phyloP scores from a whole-genome alignment of 495 filamentous ascomycete genomes.

The Tuber microsphaerosporum region DNA sequence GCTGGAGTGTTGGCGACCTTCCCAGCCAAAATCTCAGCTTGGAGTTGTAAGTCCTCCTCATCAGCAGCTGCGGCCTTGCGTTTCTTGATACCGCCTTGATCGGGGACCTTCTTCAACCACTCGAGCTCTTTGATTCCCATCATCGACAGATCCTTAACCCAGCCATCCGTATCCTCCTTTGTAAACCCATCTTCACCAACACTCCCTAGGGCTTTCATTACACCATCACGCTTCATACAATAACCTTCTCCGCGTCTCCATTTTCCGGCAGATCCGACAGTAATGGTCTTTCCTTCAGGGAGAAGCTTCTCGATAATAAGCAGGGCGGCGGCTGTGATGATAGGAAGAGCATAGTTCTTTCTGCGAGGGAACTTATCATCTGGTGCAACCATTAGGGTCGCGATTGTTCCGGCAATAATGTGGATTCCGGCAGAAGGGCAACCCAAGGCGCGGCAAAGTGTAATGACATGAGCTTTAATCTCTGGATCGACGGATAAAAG shows the following conservation, averaged over 20 bases:
- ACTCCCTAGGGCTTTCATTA: constrained; percentile 27
- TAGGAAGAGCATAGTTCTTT: constrained; percentile 15
- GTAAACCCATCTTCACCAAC: constrained; percentile 31
- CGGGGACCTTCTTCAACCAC: constrained; percentile 26
- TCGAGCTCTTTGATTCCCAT: constrained; percentile 26
- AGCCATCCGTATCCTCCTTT: constrained; percentile 34
- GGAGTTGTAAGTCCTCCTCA: constrained; percentile 24
- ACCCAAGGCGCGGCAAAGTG: constrained; percentile 48
- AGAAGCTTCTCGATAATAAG: constrained; percentile 37
- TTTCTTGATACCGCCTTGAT: constrained; percentile 32
- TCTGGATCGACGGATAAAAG: constrained; percentile 49
- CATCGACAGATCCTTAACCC: constrained; percentile 37
- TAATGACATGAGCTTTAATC: constrained; percentile 28
- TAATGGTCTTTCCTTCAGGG: constrained; percentile 29
- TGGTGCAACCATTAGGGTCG: constrained; percentile 20
- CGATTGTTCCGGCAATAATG: constrained; percentile 57
- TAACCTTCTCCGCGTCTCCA: constrained; percentile 37
- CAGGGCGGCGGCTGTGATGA: constrained; percentile 30
- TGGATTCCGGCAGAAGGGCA: constrained; percentile 51
- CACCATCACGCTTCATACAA: constrained; percentile 35
- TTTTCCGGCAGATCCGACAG: constrained; percentile 24
- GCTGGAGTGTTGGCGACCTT: neutral
- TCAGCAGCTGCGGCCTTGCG: constrained; percentile 7
- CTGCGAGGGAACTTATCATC: constrained; percentile 2
- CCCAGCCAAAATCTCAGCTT: constrained; percentile 26